A percentile compares a stretch with the other conserved stretches of the same genome.
Conservation (phyloP, 1,139 yeast genomes). For the Magnusiomyces suaveolens region DNA sequence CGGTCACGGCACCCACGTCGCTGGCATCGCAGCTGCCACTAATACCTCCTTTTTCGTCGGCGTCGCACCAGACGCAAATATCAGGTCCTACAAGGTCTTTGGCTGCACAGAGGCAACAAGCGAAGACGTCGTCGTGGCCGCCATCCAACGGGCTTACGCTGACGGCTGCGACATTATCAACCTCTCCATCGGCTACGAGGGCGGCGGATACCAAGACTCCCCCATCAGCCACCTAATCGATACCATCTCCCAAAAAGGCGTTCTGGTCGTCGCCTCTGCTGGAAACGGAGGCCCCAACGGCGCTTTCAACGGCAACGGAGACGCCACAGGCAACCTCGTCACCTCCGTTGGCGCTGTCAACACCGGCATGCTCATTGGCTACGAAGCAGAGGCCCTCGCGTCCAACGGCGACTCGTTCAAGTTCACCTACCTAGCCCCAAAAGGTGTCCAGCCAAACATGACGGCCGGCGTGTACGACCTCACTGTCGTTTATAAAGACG, state of each 20-base stretch:
- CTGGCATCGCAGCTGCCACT: constrained; percentile 15
- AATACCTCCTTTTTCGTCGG: constrained; percentile 12
- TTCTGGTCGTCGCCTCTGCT: constrained; percentile 16
- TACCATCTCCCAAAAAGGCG: constrained; percentile 13
- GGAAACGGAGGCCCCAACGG: constrained; percentile 10
- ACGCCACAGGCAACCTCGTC: constrained; percentile 3
- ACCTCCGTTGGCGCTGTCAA: constrained; percentile 6
- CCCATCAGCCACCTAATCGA: constrained; percentile 15
- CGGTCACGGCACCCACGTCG: constrained; percentile 20
- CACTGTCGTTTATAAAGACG: constrained; percentile 4
- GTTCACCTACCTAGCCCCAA: constrained; percentile 4
- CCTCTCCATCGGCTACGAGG: constrained; percentile 15
- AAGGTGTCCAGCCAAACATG: constrained; percentile 8
- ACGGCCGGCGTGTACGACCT: neutral
- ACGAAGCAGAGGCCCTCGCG: neutral
- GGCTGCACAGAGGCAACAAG: constrained; percentile 17
- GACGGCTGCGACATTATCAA: constrained; percentile 15
- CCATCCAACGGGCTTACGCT: constrained; percentile 13
- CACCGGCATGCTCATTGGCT: neutral
- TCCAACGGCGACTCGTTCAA: neutral
- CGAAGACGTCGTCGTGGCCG: constrained; percentile 15
- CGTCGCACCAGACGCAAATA: constrained; percentile 18
- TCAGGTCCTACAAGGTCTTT: constrained; percentile 18
- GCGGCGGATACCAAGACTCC: constrained; percentile 8
- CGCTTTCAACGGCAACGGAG: constrained; percentile 1